phyloP scores from a whole-genome alignment of 139 green algal species.

The Penium margaritaceum region DNA sequence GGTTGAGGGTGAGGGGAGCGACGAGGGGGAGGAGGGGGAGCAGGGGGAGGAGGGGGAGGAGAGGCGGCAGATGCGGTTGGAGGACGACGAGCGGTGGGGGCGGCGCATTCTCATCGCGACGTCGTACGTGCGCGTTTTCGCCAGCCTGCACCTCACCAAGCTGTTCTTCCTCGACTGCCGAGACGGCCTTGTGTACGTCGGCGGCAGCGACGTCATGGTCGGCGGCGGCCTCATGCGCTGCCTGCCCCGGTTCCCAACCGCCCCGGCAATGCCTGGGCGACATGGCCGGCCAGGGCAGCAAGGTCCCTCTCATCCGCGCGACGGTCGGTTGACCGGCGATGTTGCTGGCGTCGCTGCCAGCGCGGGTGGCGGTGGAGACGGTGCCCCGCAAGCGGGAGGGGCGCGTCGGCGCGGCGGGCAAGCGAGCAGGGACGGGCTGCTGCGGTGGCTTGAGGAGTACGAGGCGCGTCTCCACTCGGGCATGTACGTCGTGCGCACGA shows the following conservation, averaged over 20 bases:
- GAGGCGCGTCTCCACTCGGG: slow-evolving; percentile 42
- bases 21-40: not conserved
- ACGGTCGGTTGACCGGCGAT: too few species aligned
- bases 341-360: too few species aligned
- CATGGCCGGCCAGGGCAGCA: too few species aligned
- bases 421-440: slow-evolving; percentile 38
- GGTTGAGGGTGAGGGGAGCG: not conserved
- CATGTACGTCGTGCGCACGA: slow-evolving; percentile 46
- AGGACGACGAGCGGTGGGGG: not conserved
- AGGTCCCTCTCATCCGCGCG: too few species aligned
- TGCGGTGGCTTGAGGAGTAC: slow-evolving; percentile 66
- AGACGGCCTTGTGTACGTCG: slow-evolving; percentile 18
- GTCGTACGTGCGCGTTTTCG: too few species aligned
- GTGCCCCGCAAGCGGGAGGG: too few species aligned
- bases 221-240: not conserved
- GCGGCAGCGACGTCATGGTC: not conserved
- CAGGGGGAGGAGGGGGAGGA: not conserved
- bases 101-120: slow-evolving; percentile 6
- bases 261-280: too few species aligned
- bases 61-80: not conserved
- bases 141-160: slow-evolving; percentile 14
- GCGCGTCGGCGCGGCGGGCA: not conserved
- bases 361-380: too few species aligned
- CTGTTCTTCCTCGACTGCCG: slow-evolving; percentile 21
- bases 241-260: not conserved